Conservation (phyloP, 352 stramenopile species). For the Phytopythium montanum region DNA sequence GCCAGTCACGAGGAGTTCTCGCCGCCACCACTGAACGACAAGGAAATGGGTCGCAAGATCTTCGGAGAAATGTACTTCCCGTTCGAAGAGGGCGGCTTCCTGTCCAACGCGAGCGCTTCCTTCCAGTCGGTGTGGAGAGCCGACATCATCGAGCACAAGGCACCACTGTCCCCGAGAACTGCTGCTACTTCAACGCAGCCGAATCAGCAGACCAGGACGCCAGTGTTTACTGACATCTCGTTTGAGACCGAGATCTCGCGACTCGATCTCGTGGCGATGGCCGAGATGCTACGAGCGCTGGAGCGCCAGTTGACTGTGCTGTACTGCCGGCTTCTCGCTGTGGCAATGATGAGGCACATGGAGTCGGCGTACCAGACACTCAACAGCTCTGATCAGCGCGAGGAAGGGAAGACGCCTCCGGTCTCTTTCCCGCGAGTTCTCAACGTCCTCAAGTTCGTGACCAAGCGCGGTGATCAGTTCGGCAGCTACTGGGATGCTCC, state of each 20-base stretch:
- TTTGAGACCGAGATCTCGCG: conserved; percentile 22
- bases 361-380: neutral
- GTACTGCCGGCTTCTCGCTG: conserved; percentile 25
- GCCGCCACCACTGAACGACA: conserved; percentile 47
- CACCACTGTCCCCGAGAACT: neutral
- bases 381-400: neutral
- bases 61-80: conserved; percentile 88
- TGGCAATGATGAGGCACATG: conserved; percentile 16
- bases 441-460: conserved; percentile 40
- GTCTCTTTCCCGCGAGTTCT: conserved; percentile 21
- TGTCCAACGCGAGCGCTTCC: conserved; percentile 39
- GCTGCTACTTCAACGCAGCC: neutral
- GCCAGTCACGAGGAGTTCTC: neutral
- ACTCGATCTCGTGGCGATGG: conserved; percentile 15
- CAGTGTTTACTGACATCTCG: conserved; percentile 8
- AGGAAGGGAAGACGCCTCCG: neutral
- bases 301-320: conserved; percentile 29
- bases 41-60: conserved; percentile 77
- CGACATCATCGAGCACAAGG: conserved; percentile 27
- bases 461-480: conserved; percentile 29
- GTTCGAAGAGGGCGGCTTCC: conserved; percentile 73
- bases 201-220: neutral
- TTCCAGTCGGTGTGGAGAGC: conserved; percentile 32
- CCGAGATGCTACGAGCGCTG: conserved; percentile 14
- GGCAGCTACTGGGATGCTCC: neutral